Percentiles rank a stretch among this genome's conserved stretches.
Conservation (phyloP, 345 rosid genomes). For the Salix suchowensis region DNA sequence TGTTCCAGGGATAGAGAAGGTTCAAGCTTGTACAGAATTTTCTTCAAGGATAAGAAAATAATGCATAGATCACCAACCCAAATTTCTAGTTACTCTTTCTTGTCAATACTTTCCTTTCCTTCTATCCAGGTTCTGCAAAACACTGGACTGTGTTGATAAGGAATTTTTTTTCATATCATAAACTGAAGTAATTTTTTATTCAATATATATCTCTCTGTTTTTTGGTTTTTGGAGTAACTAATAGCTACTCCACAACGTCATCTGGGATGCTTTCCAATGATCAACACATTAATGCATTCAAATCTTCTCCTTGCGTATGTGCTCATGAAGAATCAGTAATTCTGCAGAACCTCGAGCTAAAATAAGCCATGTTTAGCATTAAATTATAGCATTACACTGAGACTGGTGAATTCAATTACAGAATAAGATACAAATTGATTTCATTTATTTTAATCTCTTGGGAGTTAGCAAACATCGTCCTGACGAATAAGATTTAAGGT, state of each 20-base stretch:
- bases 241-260: not conserved
- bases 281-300: not conserved
- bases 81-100: constrained; percentile 5
- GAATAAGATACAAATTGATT: not conserved
- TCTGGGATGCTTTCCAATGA: not conserved
- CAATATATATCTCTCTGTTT: not conserved
- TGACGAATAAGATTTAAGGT: not conserved
- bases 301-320: not conserved
- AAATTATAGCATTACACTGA: not conserved
- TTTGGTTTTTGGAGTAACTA: not conserved
- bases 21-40: constrained; percentile 36
- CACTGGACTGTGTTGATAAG: not conserved
- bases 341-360: not conserved
- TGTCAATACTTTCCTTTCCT: not conserved
- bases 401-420: not conserved
- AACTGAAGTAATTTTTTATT: not conserved
- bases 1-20: constrained; percentile 24
- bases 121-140: not conserved
- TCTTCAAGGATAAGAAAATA: constrained; percentile 20
- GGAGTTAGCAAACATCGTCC: not conserved
- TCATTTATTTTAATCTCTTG: not conserved
- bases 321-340: not conserved
- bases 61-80: constrained; percentile 9
- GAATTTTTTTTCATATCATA: not conserved
- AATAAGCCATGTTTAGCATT: not conserved